These are phyloP conservation scores for Tremellales sp. DNA, from an alignment of 1,284 basidiomycete genomes.

Conservation along the genomic window DNA sequence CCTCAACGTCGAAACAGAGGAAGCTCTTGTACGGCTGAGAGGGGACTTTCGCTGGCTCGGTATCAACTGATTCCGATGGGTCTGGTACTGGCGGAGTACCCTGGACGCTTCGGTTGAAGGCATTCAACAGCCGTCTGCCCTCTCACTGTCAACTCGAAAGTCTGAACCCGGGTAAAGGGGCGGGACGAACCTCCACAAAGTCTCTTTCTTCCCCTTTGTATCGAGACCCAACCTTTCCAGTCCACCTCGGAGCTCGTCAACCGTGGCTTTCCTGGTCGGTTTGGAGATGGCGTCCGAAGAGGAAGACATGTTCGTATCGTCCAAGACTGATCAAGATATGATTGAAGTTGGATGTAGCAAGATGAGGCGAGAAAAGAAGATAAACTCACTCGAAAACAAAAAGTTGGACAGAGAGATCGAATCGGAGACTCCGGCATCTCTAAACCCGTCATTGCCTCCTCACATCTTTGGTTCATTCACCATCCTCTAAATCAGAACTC, in stretches of 20 bases:
- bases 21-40: constrained; percentile 46
- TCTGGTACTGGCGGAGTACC: not conserved
- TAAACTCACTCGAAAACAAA: no score
- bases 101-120: constrained; percentile 8
- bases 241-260: constrained; percentile 30
- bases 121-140: constrained; percentile 16
- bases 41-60: not conserved
- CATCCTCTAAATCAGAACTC: no score
- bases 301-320: no score
- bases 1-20: constrained; percentile 66
- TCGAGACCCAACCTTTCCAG: constrained; percentile 35
- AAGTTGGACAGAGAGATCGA: no score
- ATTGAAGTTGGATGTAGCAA: no score
- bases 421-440: no score
- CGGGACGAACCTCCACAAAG: constrained; percentile 40
- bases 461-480: no score
- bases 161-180: not conserved
- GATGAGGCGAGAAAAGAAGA: no score
- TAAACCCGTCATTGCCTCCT: no score
- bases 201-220: constrained; percentile 46
- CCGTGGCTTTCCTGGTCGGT: constrained; percentile 38
- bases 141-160: not conserved
- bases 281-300: constrained; percentile 10
- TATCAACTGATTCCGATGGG: not conserved
- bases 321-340: no score